These are phyloP conservation scores for Petunia hybrid DNA, from an alignment of 305 asterid species.

Conservation along the genomic window DNA sequence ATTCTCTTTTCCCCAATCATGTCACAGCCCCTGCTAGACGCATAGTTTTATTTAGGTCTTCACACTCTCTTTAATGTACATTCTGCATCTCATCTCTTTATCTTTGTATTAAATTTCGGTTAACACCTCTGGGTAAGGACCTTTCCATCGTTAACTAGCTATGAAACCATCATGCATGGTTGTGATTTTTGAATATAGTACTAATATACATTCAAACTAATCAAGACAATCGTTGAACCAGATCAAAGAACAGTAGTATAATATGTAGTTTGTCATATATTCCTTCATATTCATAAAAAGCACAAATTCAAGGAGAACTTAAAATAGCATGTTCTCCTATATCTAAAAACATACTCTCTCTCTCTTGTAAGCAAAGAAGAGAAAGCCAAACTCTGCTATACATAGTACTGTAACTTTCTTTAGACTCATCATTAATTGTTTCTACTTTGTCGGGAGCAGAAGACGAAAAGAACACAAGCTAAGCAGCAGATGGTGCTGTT, in stretches of 20 bases:
- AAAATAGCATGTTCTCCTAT: constrained; percentile 1
- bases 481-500: constrained; percentile 30
- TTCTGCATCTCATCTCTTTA: background rate
- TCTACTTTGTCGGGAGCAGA: too few relatives aligned
- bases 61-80: background rate
- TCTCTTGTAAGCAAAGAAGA: background rate
- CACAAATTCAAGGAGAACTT: background rate
- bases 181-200: background rate
- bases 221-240: background rate
- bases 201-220: background rate
- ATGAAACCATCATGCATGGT: background rate
- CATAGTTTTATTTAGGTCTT: background rate
- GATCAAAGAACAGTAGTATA: background rate
- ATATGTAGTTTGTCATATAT: background rate
- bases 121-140: background rate
- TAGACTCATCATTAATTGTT: background rate
- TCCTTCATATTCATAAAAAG: background rate
- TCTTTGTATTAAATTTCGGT: background rate
- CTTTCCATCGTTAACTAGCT: background rate
- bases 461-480: background rate
- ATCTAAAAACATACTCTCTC: background rate
- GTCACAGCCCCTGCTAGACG: background rate
- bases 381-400: background rate
- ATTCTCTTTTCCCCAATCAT: too few relatives aligned
- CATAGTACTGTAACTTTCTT: background rate